Percentiles rank a stretch among this genome's conserved stretches.
Conservation (phyloP, 495 filamentous ascomycete genomes). For the Aspergillus panamensis region DNA sequence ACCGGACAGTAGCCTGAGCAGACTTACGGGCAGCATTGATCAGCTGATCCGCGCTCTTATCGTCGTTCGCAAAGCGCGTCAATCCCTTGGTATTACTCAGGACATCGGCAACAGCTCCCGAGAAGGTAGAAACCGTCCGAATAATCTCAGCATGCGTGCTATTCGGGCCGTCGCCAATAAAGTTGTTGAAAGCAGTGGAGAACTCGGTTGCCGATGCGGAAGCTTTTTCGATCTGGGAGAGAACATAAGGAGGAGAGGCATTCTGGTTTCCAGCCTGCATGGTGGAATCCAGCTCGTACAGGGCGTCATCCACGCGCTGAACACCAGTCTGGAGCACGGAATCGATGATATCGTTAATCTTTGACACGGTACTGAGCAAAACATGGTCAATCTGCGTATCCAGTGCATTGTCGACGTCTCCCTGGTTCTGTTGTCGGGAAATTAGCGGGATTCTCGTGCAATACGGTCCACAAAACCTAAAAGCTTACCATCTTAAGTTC, state of each 20-base stretch:
- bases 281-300: conserved; percentile 94
- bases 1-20: conserved; percentile 84
- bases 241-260: conserved; percentile 89
- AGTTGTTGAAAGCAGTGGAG: conserved; percentile 95
- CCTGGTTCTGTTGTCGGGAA: conserved; percentile 47
- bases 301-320: conserved; percentile 89
- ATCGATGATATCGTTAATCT: conserved; percentile 97
- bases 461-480: background rate
- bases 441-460: background rate
- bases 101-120: conserved; percentile 88
- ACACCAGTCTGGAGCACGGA: conserved; percentile 93
- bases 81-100: conserved; percentile 95
- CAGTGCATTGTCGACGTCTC: conserved; percentile 73
- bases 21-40: conserved; percentile 77
- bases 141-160: conserved; percentile 89
- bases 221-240: conserved; percentile 96
- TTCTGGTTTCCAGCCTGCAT: conserved; percentile 99
- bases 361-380: conserved; percentile 76
- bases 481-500: conserved; percentile 61
- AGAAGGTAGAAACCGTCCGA: conserved; percentile 84
- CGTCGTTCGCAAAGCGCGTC: conserved; percentile 88
- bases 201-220: conserved; percentile 94
- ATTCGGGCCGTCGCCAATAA: conserved; percentile 94
- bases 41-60: conserved; percentile 85
- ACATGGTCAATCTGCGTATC: conserved; percentile 90